Percentiles rank a stretch among this genome's conserved stretches.
These are phyloP conservation scores for Rhizopogon salebrosus DNA, from an alignment of 768 basidiomycete species.

Conservation along the genomic window DNA sequence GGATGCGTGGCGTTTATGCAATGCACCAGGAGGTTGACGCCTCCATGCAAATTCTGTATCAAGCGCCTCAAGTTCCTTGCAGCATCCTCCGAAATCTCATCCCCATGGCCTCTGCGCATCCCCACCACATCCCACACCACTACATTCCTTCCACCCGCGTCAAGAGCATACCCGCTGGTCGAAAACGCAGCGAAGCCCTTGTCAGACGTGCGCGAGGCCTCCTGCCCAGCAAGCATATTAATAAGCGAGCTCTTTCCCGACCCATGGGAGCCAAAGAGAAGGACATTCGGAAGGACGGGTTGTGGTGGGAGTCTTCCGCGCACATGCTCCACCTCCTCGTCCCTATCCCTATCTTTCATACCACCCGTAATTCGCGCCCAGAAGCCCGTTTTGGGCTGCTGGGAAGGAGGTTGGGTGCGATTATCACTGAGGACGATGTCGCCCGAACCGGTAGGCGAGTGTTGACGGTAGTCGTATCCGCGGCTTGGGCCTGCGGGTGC, in stretches of 20 bases:
- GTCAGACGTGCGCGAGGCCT: constrained; percentile 25
- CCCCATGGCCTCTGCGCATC: constrained; percentile 19
- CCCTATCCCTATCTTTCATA: not conserved
- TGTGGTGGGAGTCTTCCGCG: not conserved
- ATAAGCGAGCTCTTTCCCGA: constrained; percentile 41
- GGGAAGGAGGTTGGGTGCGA: not conserved
- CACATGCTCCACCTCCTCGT: not conserved
- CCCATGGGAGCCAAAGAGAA: constrained; percentile 40
- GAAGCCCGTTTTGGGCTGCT: not conserved
- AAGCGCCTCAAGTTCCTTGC: constrained; percentile 27
- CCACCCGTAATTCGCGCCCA: not conserved
- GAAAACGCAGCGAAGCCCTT: constrained; percentile 31
- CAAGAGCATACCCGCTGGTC: constrained; percentile 16
- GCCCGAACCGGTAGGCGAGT: not conserved
- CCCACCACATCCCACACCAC: constrained; percentile 31
- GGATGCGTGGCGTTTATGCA: constrained; percentile 27
- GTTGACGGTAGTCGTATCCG: not conserved
- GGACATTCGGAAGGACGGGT: constrained; percentile 21
- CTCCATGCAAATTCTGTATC: constrained; percentile 27
- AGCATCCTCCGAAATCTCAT: constrained; percentile 27
- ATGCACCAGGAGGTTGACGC: constrained; percentile 27
- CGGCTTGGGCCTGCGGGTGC: not conserved
- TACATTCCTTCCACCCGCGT: constrained; percentile 14
- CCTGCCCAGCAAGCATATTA: constrained; percentile 31
- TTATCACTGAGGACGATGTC: not conserved